Evolutionary conservation across 768 basidiomycete genomes (phyloP).

Genomic region (Termitomyces sp.): DNA sequence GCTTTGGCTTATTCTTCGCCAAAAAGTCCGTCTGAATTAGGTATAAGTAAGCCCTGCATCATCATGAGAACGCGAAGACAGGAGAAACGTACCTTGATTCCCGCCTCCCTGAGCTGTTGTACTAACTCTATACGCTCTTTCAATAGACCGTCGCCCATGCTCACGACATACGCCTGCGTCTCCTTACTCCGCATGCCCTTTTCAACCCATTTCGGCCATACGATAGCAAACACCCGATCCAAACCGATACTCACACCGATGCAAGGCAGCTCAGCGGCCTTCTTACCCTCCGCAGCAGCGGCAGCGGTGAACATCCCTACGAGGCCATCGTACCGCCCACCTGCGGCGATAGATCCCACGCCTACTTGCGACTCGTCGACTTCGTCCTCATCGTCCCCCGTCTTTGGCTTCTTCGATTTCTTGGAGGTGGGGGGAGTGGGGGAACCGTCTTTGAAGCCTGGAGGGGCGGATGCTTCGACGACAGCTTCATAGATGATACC

Average conservation of each 20-base stretch:
- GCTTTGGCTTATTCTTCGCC: conserved; percentile 89
- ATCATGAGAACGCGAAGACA: neutral
- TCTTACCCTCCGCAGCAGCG: conserved; percentile 71
- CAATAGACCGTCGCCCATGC: conserved; percentile 83
- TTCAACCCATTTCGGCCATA: conserved; percentile 85
- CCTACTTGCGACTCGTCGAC: conserved; percentile 91
- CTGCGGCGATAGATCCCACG: conserved; percentile 98
- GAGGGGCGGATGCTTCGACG: conserved; percentile 91
- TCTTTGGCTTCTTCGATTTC: conserved; percentile 39
- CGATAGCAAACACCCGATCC: conserved; percentile 87
- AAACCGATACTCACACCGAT: conserved; percentile 91
- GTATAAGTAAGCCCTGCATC: neutral
- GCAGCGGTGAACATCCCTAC: conserved; percentile 88
- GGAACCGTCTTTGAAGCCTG: conserved; percentile 59
- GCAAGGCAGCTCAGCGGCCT: conserved; percentile 67
- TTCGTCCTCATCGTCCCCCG: conserved; percentile 65
- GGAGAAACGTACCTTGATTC: conserved; percentile 66
- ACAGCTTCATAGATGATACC: conserved; percentile 98
- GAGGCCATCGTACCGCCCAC: conserved; percentile 93
- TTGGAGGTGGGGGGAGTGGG: conserved; percentile 25
- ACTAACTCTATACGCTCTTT: conserved; percentile 80
- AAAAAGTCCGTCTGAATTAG: conserved; percentile 76
- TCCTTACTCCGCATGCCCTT: conserved; percentile 78
- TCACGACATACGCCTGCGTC: conserved; percentile 92
- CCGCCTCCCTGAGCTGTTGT: conserved; percentile 75